phyloP scores from a whole-genome alignment of 2,329 filamentous ascomycete genomes.

The Trichoderma sp. region DNA sequence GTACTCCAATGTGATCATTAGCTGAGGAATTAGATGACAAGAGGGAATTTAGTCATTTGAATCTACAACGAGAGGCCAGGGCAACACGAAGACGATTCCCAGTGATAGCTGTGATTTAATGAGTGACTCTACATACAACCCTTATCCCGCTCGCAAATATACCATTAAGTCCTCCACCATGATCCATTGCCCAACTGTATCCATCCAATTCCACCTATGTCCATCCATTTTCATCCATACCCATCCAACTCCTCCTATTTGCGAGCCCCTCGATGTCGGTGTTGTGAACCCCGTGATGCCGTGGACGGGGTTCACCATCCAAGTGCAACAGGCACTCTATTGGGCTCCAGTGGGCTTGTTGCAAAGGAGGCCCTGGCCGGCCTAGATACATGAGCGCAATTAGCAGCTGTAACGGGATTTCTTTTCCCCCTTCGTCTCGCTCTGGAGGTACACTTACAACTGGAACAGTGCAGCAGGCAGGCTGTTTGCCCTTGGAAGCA shows the following conservation, averaged over 20 bases:
- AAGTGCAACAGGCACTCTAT: background rate
- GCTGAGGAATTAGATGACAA: too few relatives aligned
- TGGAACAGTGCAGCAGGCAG: background rate
- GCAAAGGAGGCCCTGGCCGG: background rate
- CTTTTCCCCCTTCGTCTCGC: too few relatives aligned
- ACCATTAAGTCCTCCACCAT: background rate
- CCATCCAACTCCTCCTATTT: background rate
- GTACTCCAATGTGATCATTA: rapidly evolving
- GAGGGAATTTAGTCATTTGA: background rate
- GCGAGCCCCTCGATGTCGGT: background rate
- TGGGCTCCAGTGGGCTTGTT: background rate
- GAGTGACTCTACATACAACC: background rate
- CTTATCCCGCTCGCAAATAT: background rate
- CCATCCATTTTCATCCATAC: background rate
- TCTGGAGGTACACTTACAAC: background rate
- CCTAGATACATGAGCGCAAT: background rate
- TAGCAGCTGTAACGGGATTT: too few relatives aligned
- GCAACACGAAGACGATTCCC: background rate
- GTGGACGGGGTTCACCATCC: background rate
- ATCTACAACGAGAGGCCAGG: background rate
- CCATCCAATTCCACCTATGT: background rate
- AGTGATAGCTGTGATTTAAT: background rate
- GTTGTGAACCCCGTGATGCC: background rate
- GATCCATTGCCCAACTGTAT: background rate
- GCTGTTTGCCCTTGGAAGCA: background rate